A percentile compares a stretch with the other conserved stretches of the same genome.
These are phyloP conservation scores for Penicillium glabrum DNA, from an alignment of 2,329 filamentous ascomycete species.

Conservation along the genomic window DNA sequence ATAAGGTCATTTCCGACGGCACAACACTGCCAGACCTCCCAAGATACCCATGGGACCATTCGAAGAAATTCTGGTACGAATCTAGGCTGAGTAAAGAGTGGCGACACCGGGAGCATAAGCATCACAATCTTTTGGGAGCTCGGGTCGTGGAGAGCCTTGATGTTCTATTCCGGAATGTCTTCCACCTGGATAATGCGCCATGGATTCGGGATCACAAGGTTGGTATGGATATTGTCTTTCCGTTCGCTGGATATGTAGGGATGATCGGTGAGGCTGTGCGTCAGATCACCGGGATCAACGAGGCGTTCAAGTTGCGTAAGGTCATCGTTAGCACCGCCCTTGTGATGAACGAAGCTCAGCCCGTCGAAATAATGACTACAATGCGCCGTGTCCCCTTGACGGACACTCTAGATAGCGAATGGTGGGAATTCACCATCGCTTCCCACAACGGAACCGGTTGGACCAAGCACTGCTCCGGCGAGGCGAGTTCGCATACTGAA, in stretches of 20 bases:
- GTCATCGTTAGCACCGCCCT: neutral
- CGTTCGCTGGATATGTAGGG: conserved; percentile 25
- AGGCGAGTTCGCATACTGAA: conserved; percentile 14
- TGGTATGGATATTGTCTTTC: conserved; percentile 30
- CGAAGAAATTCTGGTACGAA: conserved; percentile 11
- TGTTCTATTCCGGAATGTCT: conserved; percentile 28
- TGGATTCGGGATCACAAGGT: conserved; percentile 36
- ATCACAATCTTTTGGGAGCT: conserved; percentile 19
- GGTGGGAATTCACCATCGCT: conserved; percentile 28
- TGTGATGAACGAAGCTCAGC: neutral
- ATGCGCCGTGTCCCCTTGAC: neutral
- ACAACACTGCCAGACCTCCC: conserved; percentile 9
- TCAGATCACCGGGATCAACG: neutral
- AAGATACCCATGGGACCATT: conserved; percentile 17
- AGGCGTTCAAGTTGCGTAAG: neutral
- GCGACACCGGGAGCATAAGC: conserved; percentile 3
- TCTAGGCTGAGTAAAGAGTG: conserved; percentile 4
- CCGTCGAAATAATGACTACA: neutral
- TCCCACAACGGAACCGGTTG: conserved; percentile 21
- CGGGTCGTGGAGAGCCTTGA: conserved; percentile 1
- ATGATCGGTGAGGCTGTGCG: conserved; percentile 26
- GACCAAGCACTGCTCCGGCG: conserved; percentile 26
- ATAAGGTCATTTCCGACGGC: neutral
- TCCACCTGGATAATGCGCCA: conserved; percentile 25
- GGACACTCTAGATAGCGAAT: conserved; percentile 6